phyloP scores from a whole-genome alignment of 208 protist species.

The Acanthamoeba rhysodes region DNA sequence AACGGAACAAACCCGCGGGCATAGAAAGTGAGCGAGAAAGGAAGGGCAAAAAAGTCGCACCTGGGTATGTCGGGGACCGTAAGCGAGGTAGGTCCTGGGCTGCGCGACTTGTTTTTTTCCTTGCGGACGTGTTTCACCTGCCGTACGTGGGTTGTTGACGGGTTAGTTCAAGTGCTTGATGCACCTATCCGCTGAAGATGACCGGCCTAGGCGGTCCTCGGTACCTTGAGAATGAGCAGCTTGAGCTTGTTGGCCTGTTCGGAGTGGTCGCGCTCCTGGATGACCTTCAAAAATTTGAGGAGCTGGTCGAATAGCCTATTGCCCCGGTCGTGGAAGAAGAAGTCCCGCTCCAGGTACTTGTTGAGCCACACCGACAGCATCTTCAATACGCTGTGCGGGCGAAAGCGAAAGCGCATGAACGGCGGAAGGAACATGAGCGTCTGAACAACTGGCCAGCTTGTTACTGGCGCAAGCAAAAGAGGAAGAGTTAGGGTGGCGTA shows the following conservation, averaged over 20 bases:
- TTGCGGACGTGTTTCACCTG: slow-evolving; percentile 20
- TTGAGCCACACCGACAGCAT: slow-evolving; percentile 68
- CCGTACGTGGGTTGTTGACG: not conserved
- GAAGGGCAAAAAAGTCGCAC: not conserved
- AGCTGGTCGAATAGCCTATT: slow-evolving; percentile 66
- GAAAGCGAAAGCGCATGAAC: not conserved
- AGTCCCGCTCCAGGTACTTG: slow-evolving; percentile 66
- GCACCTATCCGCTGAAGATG: not conserved
- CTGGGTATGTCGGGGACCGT: not conserved
- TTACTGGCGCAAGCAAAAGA: not conserved
- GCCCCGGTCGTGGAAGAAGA: slow-evolving; percentile 72
- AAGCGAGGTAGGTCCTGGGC: not conserved
- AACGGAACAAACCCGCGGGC: not conserved
- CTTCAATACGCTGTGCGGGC: slow-evolving; percentile 19
- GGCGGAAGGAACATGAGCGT: not conserved
- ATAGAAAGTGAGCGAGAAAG: not conserved
- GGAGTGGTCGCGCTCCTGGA: slow-evolving; percentile 34
- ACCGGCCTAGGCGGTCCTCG: not conserved
- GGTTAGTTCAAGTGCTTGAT: not conserved
- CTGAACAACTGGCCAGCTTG: not conserved
- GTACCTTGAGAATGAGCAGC: slow-evolving; percentile 72
- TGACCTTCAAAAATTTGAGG: slow-evolving; percentile 59
- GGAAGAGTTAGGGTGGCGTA: not conserved
- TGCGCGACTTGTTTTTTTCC: slow-evolving; percentile 7
- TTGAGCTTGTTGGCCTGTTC: slow-evolving; percentile 76